phyloP scores from a whole-genome alignment of 129 eudicot genomes.

The Arctium lappa region DNA sequence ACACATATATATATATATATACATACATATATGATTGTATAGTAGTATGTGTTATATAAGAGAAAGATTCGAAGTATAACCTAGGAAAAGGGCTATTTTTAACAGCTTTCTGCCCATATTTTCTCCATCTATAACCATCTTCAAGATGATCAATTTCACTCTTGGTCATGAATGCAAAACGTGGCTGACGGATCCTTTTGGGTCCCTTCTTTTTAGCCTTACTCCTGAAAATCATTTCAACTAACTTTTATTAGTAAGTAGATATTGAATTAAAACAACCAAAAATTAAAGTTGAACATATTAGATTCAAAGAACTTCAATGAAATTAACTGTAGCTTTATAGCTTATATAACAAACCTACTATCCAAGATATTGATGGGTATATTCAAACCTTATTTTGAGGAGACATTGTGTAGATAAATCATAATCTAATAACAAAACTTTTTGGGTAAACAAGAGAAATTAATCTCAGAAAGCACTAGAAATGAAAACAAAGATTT shows the following conservation, averaged over 20 bases:
- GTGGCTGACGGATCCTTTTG: slow-evolving; percentile 68
- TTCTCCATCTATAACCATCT: slow-evolving; percentile 97
- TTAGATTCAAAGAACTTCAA: neutral
- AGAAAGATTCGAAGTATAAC: slow-evolving; percentile 24
- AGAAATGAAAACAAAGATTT: neutral
- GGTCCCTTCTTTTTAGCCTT: slow-evolving; percentile 65
- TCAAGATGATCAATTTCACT: slow-evolving; percentile 94
- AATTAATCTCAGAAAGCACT: neutral
- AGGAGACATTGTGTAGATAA: neutral
- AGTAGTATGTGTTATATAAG: neutral
- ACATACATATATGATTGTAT: no score
- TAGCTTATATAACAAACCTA: neutral
- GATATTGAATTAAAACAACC: neutral
- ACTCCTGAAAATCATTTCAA: slow-evolving; percentile 44
- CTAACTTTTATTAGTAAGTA: slow-evolving; percentile 16
- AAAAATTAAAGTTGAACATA: neutral
- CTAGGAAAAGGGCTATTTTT: slow-evolving; percentile 97
- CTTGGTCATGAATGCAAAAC: slow-evolving; percentile 89
- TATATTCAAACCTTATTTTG: neutral
- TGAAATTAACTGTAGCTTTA: neutral
- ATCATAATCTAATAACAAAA: neutral
- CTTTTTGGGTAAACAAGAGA: neutral
- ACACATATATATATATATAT: no score
- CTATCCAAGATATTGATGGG: neutral
- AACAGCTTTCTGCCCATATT: slow-evolving; percentile 96